Conservation (phyloP, 139 green algal species). For the Picochlorum sp. region DNA sequence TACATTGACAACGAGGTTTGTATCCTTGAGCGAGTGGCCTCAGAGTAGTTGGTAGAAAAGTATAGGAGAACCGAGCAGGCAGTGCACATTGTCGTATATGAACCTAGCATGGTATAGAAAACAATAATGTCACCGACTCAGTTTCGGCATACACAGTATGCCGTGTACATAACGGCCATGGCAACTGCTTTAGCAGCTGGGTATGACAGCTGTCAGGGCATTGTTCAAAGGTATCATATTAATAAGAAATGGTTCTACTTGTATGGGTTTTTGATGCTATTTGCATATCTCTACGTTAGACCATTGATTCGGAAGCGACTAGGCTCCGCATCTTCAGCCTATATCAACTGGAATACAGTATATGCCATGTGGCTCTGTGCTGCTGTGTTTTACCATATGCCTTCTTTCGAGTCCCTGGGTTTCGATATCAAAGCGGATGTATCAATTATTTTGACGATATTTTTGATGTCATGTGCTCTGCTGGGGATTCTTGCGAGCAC, state of each 20-base stretch:
- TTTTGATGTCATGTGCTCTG: conserved; percentile 43
- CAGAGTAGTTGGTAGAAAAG: no score
- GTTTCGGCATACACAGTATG: conserved; percentile 15
- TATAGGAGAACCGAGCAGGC: neutral
- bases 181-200: conserved; percentile 4
- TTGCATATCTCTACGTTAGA: conserved; percentile 70
- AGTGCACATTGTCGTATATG: neutral
- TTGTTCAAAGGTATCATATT: conserved; percentile 54
- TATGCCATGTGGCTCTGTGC: conserved; percentile 78
- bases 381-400: conserved; percentile 78
- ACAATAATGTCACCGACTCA: conserved; percentile 1
- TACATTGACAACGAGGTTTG: no score
- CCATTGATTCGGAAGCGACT: conserved; percentile 64
- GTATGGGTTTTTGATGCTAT: conserved; percentile 42
- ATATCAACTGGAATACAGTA: conserved; percentile 68
- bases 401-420: conserved; percentile 58
- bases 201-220: conserved; percentile 21
- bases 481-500: conserved; percentile 39
- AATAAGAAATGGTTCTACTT: conserved; percentile 73
- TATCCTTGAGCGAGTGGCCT: no score
- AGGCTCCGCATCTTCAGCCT: conserved; percentile 56
- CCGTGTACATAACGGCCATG: conserved; percentile 6
- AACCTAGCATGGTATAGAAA: no score
- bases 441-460: conserved; percentile 54
- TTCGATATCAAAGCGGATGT: conserved; percentile 70